Evolutionary conservation across 441 rosid species (phyloP), one percentile per base, ranked within the genome.

Genomic region (Pelargonium fulgidum): DNA sequence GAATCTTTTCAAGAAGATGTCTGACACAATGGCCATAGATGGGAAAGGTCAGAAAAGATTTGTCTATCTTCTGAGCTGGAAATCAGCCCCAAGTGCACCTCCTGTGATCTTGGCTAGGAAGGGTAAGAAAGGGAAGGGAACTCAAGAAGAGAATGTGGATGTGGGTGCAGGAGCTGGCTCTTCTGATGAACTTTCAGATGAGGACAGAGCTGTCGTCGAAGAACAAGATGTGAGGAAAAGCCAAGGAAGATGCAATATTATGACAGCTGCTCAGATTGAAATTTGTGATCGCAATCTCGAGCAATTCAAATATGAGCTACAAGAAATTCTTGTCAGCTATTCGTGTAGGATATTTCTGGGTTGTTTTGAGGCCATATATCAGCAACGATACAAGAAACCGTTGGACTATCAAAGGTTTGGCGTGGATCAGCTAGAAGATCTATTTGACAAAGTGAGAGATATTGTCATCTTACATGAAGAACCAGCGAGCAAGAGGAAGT

Each of bases 321-420:
- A 90, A 78, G 96, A 92, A 71, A 90, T 89, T 79, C 73, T 94
- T 17, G 98, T 92, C 72, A 85, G 99, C 82, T 92, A 92, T 75
- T 84, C 91, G 66, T 87, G 92, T 76, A 66, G 77, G 11, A 87
- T 92, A 69, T 82, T 78, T 77, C 67, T 94, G 79, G 86, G 83
- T 72, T 84, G 85, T 78, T 92, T 94, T 13, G 97, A 94, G 81
- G 89, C 76, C 3, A 78, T 92, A 71, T 94, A 94, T 71, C 81
- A 85, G 68, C 94, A 87, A 68, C 81, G 94, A 26, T 94, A 94
- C 84, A 92, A 90, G 83, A 94, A 75, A 75, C 72, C 75, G 4
- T 56, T 92, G 36, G 84, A 89, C 75, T 85, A 77, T 74, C 81
- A 41, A 24, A 83, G 77, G 61, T 73, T 86, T 29, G 96, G 96